phyloP scores from a whole-genome alignment of 352 stramenopile genomes.

The Globisporangium nagaii region DNA sequence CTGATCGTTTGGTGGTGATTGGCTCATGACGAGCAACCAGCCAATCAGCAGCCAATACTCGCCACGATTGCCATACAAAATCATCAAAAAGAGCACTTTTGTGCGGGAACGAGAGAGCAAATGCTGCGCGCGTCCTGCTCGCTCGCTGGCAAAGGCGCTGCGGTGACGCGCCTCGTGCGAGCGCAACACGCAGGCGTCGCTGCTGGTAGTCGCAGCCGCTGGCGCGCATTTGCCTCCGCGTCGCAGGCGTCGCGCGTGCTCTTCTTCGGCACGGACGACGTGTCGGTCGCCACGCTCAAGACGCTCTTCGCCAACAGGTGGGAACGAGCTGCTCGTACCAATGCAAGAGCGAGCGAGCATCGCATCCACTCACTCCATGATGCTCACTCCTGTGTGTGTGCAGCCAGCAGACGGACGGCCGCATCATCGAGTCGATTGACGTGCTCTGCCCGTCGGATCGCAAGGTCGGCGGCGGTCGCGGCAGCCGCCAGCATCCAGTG shows the following conservation, averaged over 20 bases:
- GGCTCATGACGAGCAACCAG: neutral
- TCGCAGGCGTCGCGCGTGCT: constrained; percentile 44
- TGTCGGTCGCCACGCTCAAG: constrained; percentile 74
- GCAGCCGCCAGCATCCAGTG: constrained; percentile 56
- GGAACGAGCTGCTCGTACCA: too few species aligned
- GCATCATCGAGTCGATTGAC: constrained; percentile 49
- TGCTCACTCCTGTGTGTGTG: neutral
- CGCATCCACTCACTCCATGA: too few species aligned
- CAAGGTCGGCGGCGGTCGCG: constrained; percentile 45
- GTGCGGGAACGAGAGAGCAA: too few species aligned
- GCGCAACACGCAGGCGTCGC: neutral
- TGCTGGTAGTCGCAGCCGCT: neutral
- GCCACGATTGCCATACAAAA: too few species aligned
- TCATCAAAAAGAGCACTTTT: too few species aligned
- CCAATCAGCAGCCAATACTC: neutral
- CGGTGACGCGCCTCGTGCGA: neutral
- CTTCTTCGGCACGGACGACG: constrained; percentile 85
- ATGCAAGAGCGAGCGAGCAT: too few species aligned
- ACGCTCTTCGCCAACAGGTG: constrained; percentile 64
- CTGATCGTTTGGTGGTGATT: neutral
- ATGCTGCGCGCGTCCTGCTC: too few species aligned
- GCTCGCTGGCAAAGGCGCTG: neutral
- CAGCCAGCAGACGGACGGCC: constrained; percentile 20
- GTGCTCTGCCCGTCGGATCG: constrained; percentile 80
- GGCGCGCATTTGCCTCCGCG: constrained; percentile 4